Base-by-base conservation (phyloP, 2,329 filamentous ascomycete genomes). In the Dactylellina drechsleri region DNA sequence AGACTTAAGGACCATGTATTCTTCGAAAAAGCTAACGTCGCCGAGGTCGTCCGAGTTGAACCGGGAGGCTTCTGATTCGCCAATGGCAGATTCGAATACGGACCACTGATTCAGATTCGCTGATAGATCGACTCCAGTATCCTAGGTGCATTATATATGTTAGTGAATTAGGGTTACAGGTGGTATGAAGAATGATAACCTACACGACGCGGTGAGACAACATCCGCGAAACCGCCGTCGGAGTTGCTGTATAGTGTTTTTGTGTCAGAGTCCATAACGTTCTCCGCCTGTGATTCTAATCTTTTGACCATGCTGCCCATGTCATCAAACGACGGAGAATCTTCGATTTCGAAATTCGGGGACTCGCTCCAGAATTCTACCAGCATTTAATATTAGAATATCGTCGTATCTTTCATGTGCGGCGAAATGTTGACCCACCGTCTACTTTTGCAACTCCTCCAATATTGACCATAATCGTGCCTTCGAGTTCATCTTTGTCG, bases 1-100 rank as follows among this genome's bases (percentile, higher is more conserved):
- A 13, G 61, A 65, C 53, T 76, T 76, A 26, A 77, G 68, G 18
- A 76, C 61, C 60, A 77, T 72, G 40, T 77, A 77, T 66, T 77
- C 76, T 52, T 70, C 72, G 60, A 70, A 71, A 31, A 76, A 71
- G 26, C 71, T 66, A 43, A 71, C 41, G 20, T 71, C 66, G 12
- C 52, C 6, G 53, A 60, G 40, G 15, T 20, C 43, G 16, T 50
- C 65, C 31, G 66, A 68, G n/a, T 66, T 71, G 60, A 76, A 76
- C 23, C 50, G 18, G 23, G 72, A 66, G 15, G 72, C 66, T 16
- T 76, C 66, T 15, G 65, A 62, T 54, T 61, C 56, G 40, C 72
- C 72, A 49, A 76, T 56, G 31, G 72, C 66, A 31, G 59, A 47
- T 54, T 76, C 72, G 43, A 76, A 71, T 13, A 49, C 50, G 45